Base-by-base conservation (phyloP, 2,329 filamentous ascomycete species). In the Exophiala lecanii-corni region DNA sequence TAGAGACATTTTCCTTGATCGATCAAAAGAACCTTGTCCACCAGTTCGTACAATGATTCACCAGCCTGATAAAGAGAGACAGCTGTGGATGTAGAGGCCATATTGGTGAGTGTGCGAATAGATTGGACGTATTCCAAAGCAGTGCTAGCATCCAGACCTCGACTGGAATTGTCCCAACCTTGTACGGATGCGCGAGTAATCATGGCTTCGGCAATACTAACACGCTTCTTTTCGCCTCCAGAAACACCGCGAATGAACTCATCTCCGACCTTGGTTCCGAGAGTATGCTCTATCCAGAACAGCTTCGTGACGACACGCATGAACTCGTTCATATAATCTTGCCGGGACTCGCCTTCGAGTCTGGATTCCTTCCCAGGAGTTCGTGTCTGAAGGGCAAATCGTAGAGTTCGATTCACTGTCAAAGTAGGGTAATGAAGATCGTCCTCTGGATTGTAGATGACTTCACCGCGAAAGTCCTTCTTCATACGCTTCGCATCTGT, bases 401-500 rank as follows among this genome's bases (percentile, higher is more conserved):
- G 73, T 0, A 91, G 69, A 0, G 85, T 91, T 51, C 87, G 75
- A 1, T 82, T 79, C 9, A 89, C 84, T 0, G 81, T 86, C 16
- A 92, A 67, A n/a, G 85, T 81, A 0, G 85, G 81, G 51, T 88
- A 89, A 59, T 89, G 85, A 19, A 82, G 73, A 59, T 88, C 84
- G 19, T 82, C 79, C 64, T 91, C 86, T 10, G 86, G 81, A 54
- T 87, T 88, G 60, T 91, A 89, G 9, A 86, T 70, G 33, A 67
- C 62, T 55, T 71, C 66, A 10, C 68, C 69, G 17, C 66, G 60
- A 50, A 68, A 72, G 7, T 66, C 70, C 49, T 75, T 71, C 2
- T 58, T 62, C 71, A 77, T 75, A 10, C 64, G 66, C 5, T 67
- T 58, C 0, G 75, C 67, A 52, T 72, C 65, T 1, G 75, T 76